Conservation (phyloP, 208 protist species). For the Angomonas ambiguus region DNA sequence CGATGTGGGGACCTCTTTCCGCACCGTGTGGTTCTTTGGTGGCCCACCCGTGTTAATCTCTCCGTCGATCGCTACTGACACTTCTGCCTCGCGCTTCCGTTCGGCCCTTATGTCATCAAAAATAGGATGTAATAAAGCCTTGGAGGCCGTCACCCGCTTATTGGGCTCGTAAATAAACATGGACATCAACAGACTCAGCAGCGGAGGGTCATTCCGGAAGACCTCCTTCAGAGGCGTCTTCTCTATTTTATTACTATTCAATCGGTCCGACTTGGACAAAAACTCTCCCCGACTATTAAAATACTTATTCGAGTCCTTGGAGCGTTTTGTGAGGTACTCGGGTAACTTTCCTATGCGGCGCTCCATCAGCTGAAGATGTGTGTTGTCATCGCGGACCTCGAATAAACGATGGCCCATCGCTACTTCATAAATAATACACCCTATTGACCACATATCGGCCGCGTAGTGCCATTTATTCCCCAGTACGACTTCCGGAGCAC, state of each 20-base stretch:
- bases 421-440: conserved; percentile 92
- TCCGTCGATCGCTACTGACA: no score
- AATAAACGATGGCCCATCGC: conserved; percentile 89
- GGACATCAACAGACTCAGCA: conserved; percentile 30
- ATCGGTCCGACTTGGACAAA: conserved; percentile 10
- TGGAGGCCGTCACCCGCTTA: conserved; percentile 38
- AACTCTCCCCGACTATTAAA: conserved; percentile 33
- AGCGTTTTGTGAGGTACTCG: conserved; percentile 21
- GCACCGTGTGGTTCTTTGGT: no score
- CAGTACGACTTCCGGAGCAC: conserved; percentile 88
- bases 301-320: conserved; percentile 32
- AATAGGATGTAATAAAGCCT: conserved; percentile 45
- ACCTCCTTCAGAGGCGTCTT: conserved; percentile 18
- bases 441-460: conserved; percentile 93
- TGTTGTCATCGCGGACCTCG: conserved; percentile 80
- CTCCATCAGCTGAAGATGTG: conserved; percentile 59
- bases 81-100: background rate
- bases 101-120: conserved; percentile 23
- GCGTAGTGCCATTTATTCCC: conserved; percentile 84
- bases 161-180: conserved; percentile 50
- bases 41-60: no score
- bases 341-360: conserved; percentile 39
- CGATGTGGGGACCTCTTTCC: no score
- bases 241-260: conserved; percentile 16
- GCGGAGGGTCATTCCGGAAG: conserved; percentile 26